Evolutionary conservation across 2,329 filamentous ascomycete species (phyloP), one percentile per base, ranked within the genome.

Genomic region (Geosmithia morbida): DNA sequence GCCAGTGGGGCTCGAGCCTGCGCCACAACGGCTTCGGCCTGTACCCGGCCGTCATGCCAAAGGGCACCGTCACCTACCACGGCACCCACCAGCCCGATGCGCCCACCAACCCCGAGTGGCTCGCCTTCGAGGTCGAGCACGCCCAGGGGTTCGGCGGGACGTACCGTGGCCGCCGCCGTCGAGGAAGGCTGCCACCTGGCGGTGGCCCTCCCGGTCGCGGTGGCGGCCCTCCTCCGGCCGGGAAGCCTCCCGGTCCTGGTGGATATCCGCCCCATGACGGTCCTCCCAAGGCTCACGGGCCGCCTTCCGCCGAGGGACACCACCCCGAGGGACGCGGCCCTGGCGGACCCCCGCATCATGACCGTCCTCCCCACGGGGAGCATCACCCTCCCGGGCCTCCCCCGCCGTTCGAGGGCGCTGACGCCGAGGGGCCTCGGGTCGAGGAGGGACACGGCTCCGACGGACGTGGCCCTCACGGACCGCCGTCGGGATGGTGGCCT

Each of bases 121-220:
- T 88, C 1, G 84, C 85, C 0, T 88, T 87, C 56, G 84, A 88
- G 58, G 72, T 82, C 3, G 83, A 88, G 54, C 85, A 88, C 60
- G 80, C 83, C 0, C 68, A 83, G 52, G 57, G 68, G 2, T 87
- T 88, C 61, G 79, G 29, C 29, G 29, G 7, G 7, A 30, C 82
- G 1, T 59, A 60, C 7, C 57, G 55, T 5, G 45, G 44, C 26
- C 52, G 47, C 20, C 46, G n/a, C n/a, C n/a, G n/a, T n/a, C n/a
- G n/a, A n/a, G n/a, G n/a, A n/a, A n/a, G n/a, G n/a, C n/a, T n/a
- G n/a, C n/a, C n/a, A n/a, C n/a, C n/a, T n/a, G n/a, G n/a, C n/a
- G n/a, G n/a, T n/a, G n/a, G n/a, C n/a, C n/a, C n/a, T n/a, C n/a
- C n/a, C n/a, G n/a, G n/a, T n/a, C n/a, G n/a, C n/a, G n/a, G n/a